phyloP scores from a whole-genome alignment of 495 filamentous ascomycete species.

The Talaromyces ruber region DNA sequence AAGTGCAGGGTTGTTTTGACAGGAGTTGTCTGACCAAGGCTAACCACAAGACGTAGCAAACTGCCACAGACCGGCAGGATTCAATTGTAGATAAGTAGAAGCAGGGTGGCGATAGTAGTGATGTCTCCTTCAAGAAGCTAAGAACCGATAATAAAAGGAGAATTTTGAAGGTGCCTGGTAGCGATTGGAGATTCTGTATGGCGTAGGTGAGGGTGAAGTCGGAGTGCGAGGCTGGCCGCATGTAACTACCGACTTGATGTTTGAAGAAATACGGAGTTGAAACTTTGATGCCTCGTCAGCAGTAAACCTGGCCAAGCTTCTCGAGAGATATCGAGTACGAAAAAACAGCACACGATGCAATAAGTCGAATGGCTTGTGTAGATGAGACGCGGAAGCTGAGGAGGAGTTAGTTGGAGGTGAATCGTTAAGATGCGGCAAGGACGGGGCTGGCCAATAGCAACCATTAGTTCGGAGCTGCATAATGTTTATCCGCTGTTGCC shows the following conservation, averaged over 20 bases:
- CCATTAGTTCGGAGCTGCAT: conserved; percentile 5
- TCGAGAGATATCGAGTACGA: conserved; percentile 12
- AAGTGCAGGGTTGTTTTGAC: conserved; percentile 24
- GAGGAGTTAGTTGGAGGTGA: not conserved
- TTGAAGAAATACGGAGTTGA: too few species aligned
- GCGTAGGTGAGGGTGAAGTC: not conserved
- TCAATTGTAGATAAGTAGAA: conserved; percentile 10
- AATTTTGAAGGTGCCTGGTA: not conserved
- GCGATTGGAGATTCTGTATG: not conserved
- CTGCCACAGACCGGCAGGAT: conserved; percentile 8
- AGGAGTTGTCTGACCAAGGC: not conserved
- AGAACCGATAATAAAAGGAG: conserved; percentile 4
- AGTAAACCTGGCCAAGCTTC: too few species aligned
- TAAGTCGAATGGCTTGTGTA: not conserved
- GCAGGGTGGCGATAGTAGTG: not conserved
- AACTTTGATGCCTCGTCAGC: too few species aligned
- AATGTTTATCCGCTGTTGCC: conserved; percentile 3
- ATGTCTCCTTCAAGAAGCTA: conserved; percentile 4
- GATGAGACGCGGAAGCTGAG: conserved; percentile 13
- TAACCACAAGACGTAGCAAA: conserved; percentile 4
- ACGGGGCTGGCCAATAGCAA: not conserved
- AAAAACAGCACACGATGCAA: not conserved
- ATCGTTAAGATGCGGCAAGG: conserved; percentile 10
- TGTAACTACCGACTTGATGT: not conserved
- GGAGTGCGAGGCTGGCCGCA: not conserved